Evolutionary conservation across 2,329 filamentous ascomycete species (phyloP).

Genomic region (Diaporthe vaccinii): DNA sequence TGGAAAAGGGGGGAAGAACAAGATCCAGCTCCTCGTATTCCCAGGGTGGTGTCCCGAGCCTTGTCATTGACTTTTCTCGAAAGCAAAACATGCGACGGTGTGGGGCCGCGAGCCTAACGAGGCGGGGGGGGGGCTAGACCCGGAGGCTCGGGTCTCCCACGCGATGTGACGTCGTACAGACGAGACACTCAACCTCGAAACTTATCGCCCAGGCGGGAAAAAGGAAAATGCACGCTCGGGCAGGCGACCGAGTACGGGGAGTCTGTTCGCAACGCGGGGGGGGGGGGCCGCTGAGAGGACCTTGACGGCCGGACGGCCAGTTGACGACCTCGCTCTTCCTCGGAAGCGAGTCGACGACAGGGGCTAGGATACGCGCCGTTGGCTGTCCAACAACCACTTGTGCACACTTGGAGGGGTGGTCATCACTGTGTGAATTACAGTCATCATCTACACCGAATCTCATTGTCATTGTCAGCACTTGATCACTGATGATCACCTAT

Average conservation of each 20-base stretch:
- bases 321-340: neutral
- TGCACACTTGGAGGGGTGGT: neutral
- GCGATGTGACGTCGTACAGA: constrained; percentile 19
- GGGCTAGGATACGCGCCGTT: constrained; percentile 6
- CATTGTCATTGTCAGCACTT: neutral
- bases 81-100: neutral
- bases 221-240: constrained; percentile 1
- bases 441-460: neutral
- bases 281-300: neutral
- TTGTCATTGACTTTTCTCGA: neutral
- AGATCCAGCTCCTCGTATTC: neutral
- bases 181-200: neutral
- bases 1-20: neutral
- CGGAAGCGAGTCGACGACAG: neutral
- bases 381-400: neutral
- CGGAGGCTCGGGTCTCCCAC: constrained; percentile 15
- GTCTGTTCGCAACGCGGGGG: constrained; percentile 25
- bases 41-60: neutral
- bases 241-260: neutral
- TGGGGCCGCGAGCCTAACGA: neutral
- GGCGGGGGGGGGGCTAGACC: constrained; percentile 24
- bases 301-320: neutral
- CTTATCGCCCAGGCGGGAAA: neutral
- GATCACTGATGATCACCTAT: neutral
- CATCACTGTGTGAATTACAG: neutral